Base-by-base conservation (phyloP, 495 filamentous ascomycete species). In the Extremus antarcticus region DNA sequence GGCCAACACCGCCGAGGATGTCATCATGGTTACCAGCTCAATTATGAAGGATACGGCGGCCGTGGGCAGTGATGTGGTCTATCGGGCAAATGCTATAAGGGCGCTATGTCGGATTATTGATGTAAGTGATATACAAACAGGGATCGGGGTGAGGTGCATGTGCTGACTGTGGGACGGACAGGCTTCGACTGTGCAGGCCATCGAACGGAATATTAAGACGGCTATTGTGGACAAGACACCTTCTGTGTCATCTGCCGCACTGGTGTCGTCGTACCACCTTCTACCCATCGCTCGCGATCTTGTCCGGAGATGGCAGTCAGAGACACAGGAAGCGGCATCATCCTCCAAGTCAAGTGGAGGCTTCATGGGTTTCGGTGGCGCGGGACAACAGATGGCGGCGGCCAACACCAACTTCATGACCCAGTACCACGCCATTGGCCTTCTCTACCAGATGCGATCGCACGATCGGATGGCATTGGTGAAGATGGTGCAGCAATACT, bases 401-500 rank as follows among this genome's bases (percentile, higher is more conserved):
- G 81, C 85, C 47, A 88, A 85, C 70, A 85, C 83, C 57, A 88
- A 85, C 50, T 94, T 82, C 68, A 97, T 96, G 90, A 87, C 87
- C 45, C 92, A 99, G 70, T 99, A 97, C 71, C 92, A 99, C 69
- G 92, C 92, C 50, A 96, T 99, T 75, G 92, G 94, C 47, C 80
- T 99, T 35, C 70, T 99, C 45, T 97, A 96, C 66, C 92, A 97
- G 72, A 96, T 99, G 90, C 86, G 92, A 64, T 86, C 86, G 54
- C 88, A 95, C 60, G 92, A 99, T 69, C 81, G 92, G 64, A 99
- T 97, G 94, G 87, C 91, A 7, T 71, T 99, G 61, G 92, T 97
- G n/a, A 99, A 97, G 78, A 96, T 99, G 94, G 92, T 97, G 15
- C 92, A 99, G 71, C 94, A 97, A 67, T 96, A 94, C 65, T 87